Conservation (phyloP, 1,284 basidiomycete genomes). For the Anthracocystis walkeri region DNA sequence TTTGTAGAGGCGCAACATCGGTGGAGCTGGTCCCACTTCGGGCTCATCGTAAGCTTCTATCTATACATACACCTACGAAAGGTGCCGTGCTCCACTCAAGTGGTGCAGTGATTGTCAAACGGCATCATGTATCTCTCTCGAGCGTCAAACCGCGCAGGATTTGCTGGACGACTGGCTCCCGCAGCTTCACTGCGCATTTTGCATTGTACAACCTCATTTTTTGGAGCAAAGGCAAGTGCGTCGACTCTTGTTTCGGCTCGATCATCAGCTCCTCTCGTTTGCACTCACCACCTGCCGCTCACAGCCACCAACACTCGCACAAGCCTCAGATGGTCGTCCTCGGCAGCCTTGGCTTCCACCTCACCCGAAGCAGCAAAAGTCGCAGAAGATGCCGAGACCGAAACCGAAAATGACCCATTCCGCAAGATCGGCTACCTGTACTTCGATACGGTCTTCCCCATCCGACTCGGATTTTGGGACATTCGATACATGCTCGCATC, state of each 20-base stretch:
- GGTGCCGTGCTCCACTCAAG: neutral
- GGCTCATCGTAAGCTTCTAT: neutral
- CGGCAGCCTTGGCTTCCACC: constrained; percentile 40
- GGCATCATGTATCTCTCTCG: constrained; percentile 29
- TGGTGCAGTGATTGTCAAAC: neutral
- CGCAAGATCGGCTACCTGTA: constrained; percentile 58
- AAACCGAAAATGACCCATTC: constrained; percentile 50
- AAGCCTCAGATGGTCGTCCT: constrained; percentile 31
- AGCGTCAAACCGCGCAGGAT: constrained; percentile 6
- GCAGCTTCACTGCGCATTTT: neutral
- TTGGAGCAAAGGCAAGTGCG: constrained; percentile 4
- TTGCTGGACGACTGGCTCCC: neutral
- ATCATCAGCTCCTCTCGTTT: neutral
- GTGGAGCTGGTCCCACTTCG: neutral
- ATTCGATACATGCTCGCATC: constrained; percentile 51
- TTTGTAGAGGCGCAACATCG: neutral
- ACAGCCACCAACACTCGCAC: neutral
- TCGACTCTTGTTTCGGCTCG: constrained; percentile 12
- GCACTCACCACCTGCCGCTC: neutral
- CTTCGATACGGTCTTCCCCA: constrained; percentile 65
- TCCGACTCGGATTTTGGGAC: constrained; percentile 61
- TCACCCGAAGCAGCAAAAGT: constrained; percentile 51
- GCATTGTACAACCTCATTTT: neutral
- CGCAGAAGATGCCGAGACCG: constrained; percentile 41
- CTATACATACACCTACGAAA: neutral